Base-by-base conservation (phyloP, 1,284 basidiomycete species). In the Peniophora sp. region DNA sequence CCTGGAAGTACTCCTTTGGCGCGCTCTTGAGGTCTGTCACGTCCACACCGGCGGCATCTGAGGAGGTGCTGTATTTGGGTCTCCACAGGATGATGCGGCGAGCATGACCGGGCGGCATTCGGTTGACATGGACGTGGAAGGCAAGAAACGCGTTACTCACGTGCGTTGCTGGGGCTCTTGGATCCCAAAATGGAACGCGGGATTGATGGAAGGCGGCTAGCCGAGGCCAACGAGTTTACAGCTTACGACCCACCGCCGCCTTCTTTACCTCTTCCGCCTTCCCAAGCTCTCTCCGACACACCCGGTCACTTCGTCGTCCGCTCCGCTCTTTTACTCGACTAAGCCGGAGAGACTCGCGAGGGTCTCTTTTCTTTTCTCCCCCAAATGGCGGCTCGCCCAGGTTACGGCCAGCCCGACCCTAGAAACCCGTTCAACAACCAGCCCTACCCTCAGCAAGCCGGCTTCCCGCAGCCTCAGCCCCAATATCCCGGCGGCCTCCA, bases 41-140 rank as follows among this genome's bases (percentile, higher is more conserved):
- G n/a, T 60, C 60, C 1, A 61, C 62, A 14, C 72, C 65, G 3
- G 66, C 69, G 1, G 71, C 69, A 54, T 74, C 71, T 1, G 62
- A 63, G 2, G 61, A 52, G 58, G 47, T 0, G 45, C 54, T 3
- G 50, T 34, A 27, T 52, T 55, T 11, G 57, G 55, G 23, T 34
- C 52, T 47, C 59, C 62, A 65, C 20, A 70, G 61, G 11, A 60
- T 54, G 47, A 71, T 69, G 1, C 39, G 15, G 39, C 39, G 39
- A 41, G 39, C 39, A 41, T 41, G 39, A n/a, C 6, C 39, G n/a
- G n/a, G 35, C 35, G 35, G 35, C 35, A n/a, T n/a, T n/a, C n/a
- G n/a, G n/a, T n/a, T n/a, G 27, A 32, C 27, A 32, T 32, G 27
- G 27, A 12, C 9, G 39, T 41, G 39, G 39, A 22, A 41, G 20